Percentiles rank a stretch among this genome's conserved stretches.
Evolutionary conservation across 257 asterid genomes (phyloP).

Genomic region (Scutellaria barbata): DNA sequence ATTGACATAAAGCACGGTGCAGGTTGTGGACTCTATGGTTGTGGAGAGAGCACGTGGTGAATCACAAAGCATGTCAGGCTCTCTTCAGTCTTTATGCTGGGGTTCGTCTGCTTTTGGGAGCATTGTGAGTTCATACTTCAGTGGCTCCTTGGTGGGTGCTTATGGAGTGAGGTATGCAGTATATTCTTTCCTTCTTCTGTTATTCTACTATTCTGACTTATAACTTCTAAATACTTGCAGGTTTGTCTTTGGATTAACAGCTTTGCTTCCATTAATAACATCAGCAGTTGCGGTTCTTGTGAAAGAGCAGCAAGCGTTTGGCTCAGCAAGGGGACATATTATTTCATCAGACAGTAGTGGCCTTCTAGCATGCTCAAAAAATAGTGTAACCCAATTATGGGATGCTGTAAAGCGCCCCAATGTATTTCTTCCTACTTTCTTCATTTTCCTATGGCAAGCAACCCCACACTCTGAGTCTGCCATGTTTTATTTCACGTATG

Average conservation of each 20-base stretch:
- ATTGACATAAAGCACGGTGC: constrained; percentile 40
- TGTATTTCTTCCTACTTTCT: constrained; percentile 89
- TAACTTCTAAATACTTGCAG: constrained; percentile 49
- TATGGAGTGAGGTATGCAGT: constrained; percentile 89
- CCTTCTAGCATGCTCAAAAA: constrained; percentile 60
- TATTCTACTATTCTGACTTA: constrained; percentile 16
- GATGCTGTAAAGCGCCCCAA: constrained; percentile 76
- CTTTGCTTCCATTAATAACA: constrained; percentile 90
- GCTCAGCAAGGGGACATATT: constrained; percentile 51
- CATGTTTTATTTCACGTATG: constrained; percentile 97
- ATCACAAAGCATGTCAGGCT: constrained; percentile 96
- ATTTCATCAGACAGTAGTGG: constrained; percentile 47
- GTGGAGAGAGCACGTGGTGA: constrained; percentile 99
- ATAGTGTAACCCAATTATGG: constrained; percentile 64
- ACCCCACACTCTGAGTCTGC: constrained; percentile 98
- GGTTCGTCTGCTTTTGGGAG: constrained; percentile 98
- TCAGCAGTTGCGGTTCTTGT: constrained; percentile 96
- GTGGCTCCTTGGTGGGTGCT: constrained; percentile 94
- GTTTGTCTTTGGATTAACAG: constrained; percentile 94
- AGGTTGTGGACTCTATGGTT: constrained; percentile 99
- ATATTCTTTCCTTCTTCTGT: constrained; percentile 22
- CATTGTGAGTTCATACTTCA: constrained; percentile 93
- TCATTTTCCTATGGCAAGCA: constrained; percentile 93
- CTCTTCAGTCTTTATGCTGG: constrained; percentile 99
- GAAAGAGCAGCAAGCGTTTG: constrained; percentile 67